Conservation (phyloP, 1,284 basidiomycete genomes). For the Thelephora terrestris region DNA sequence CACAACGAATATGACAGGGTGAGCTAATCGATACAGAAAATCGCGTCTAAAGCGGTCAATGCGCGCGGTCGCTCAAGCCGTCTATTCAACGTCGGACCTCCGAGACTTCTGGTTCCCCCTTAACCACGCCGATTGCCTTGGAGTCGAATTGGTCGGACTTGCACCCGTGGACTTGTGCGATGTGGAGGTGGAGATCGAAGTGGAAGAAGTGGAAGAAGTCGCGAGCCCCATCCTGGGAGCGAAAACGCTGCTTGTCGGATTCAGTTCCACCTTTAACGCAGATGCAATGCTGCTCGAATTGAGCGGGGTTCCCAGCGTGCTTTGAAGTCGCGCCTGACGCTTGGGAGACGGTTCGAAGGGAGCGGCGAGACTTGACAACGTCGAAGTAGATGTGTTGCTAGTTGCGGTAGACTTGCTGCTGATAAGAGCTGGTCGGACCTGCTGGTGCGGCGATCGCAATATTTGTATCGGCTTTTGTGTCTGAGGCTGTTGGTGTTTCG, state of each 20-base stretch:
- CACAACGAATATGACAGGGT: too few relatives aligned
- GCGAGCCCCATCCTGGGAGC: conserved; percentile 9
- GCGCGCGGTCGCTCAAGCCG: too few relatives aligned
- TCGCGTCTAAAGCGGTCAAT: too few relatives aligned
- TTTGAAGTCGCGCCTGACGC: conserved; percentile 5
- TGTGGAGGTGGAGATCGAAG: too few relatives aligned
- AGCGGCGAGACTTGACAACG: conserved; percentile 22
- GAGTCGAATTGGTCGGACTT: too few relatives aligned
- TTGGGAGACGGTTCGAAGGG: conserved; percentile 22
- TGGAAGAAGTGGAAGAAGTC: too few relatives aligned
- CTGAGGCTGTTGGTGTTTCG: conserved; percentile 3
- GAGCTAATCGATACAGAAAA: too few relatives aligned
- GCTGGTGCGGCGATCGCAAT: conserved; percentile 15
- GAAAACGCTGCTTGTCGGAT: conserved; percentile 21
- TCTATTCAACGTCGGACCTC: too few relatives aligned
- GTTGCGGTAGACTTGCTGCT: not conserved
- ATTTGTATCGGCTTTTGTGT: conserved; percentile 12
- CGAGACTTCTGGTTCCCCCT: too few relatives aligned
- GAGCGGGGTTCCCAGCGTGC: conserved; percentile 5
- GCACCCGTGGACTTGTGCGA: too few relatives aligned
- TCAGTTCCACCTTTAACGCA: conserved; percentile 18
- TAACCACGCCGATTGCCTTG: too few relatives aligned
- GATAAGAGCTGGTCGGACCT: conserved; percentile 11
- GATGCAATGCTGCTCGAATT: conserved; percentile 2
- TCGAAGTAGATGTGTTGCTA: conserved; percentile 17